Evolutionary conservation across 805 yeast species (phyloP).

Genomic region (Ogataea nitratoaversa): DNA sequence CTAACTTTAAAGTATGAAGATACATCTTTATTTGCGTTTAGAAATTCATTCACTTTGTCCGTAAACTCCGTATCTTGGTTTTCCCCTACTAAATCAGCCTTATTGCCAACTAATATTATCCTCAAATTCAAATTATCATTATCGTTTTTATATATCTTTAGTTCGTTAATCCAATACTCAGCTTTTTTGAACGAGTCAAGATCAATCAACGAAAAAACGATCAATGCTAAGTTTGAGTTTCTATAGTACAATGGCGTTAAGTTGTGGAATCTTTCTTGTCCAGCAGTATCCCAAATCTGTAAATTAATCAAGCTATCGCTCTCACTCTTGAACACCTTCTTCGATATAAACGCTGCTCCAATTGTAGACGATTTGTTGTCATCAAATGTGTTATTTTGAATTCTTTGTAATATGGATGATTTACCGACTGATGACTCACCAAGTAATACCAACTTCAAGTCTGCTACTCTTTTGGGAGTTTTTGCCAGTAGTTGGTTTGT

Average conservation of each 20-base stretch:
- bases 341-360: conserved; percentile 97
- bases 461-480: conserved; percentile 27
- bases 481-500: conserved; percentile 3
- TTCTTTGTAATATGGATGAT: conserved; percentile 75
- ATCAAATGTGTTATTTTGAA: conserved; percentile 68
- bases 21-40: conserved; percentile 19
- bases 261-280: conserved; percentile 83
- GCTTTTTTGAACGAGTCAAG: conserved; percentile 57
- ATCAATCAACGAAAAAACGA: conserved; percentile 80
- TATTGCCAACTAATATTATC: conserved; percentile 72
- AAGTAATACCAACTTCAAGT: conserved; percentile 33
- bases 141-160: conserved; percentile 33
- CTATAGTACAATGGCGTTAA: conserved; percentile 82
- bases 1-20: conserved; percentile 43
- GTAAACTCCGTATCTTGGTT: conserved; percentile 1
- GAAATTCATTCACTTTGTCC: conserved; percentile 12
- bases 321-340: conserved; percentile 46
- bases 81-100: conserved; percentile 53
- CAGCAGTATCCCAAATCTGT: conserved; percentile 95
- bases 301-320: conserved; percentile 39
- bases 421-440: conserved; percentile 62
- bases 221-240: conserved; percentile 77
- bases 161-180: conserved; percentile 85
- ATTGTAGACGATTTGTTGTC: conserved; percentile 84
- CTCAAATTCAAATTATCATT: conserved; percentile 22